Conservation (phyloP, 345 rosid species). For the Sonneratia caseolaris region DNA sequence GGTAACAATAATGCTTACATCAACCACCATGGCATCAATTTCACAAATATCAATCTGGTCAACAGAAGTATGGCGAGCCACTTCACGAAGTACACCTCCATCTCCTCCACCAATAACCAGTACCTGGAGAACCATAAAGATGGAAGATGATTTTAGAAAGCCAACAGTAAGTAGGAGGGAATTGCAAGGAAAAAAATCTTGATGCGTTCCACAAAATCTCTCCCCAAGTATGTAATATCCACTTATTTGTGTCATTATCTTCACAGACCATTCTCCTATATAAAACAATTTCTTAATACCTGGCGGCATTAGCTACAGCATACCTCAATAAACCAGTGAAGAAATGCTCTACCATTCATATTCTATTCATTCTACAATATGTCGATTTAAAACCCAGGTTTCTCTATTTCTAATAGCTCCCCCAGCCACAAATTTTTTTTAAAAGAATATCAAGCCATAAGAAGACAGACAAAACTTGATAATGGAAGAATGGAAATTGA, state of each 20-base stretch:
- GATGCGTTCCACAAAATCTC: background rate
- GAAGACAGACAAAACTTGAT: background rate
- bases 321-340: background rate
- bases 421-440: background rate
- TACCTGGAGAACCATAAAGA: conserved; percentile 5
- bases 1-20: conserved; percentile 41
- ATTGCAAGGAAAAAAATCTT: background rate
- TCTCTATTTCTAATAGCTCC: background rate
- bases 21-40: conserved; percentile 77
- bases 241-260: background rate
- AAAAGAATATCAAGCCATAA: background rate
- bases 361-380: background rate
- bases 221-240: background rate
- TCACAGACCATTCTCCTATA: background rate
- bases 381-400: background rate
- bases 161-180: background rate
- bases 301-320: background rate
- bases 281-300: too few relatives aligned
- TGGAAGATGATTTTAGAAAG: background rate
- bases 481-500: background rate
- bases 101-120: conserved; percentile 46
- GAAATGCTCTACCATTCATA: background rate
- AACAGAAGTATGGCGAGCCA: conserved; percentile 31
- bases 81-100: conserved; percentile 40
- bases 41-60: conserved; percentile 40